These are phyloP conservation scores for Solanum gracilifrons DNA, from an alignment of 257 asterid species.

Conservation along the genomic window DNA sequence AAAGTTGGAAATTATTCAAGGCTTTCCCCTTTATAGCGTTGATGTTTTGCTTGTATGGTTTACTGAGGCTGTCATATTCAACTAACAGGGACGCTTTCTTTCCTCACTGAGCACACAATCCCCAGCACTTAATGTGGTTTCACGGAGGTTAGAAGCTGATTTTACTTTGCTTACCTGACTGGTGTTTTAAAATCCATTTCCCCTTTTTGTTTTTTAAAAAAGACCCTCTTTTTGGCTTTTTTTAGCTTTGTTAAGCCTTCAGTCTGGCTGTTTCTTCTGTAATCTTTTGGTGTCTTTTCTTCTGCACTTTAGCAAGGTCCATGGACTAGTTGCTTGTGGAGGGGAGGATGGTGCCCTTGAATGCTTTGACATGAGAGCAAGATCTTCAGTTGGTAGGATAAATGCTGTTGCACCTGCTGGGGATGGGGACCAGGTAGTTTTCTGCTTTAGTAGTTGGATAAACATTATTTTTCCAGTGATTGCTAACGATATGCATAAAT, in stretches of 20 bases:
- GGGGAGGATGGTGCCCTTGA: slow-evolving; percentile 96
- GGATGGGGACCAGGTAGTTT: slow-evolving; percentile 56
- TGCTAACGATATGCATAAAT: not conserved
- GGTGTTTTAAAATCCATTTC: not conserved
- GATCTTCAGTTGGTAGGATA: slow-evolving; percentile 79
- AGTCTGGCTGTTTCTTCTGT: not conserved
- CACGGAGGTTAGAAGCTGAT: slow-evolving; percentile 53
- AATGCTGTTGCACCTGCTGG: slow-evolving; percentile 55
- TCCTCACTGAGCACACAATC: slow-evolving; percentile 81
- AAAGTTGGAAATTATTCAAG: not conserved
- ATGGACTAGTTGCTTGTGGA: slow-evolving; percentile 85
- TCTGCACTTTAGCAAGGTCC: slow-evolving; percentile 49
- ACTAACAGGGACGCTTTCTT: slow-evolving; percentile 76
- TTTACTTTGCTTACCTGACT: not conserved
- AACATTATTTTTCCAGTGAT: not conserved
- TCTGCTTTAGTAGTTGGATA: not conserved
- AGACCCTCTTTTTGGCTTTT: not conserved
- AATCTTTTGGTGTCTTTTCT: not conserved
- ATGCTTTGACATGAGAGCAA: slow-evolving; percentile 89
- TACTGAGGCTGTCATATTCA: not conserved
- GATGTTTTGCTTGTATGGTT: not conserved
- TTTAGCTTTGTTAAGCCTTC: slow-evolving; percentile 1
- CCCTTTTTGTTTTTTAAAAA: not conserved
- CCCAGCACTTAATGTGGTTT: slow-evolving; percentile 86
- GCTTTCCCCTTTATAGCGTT: not conserved